Conservation (phyloP, 2,329 filamentous ascomycete species). For the Neopestalotiopsis clavispora region DNA sequence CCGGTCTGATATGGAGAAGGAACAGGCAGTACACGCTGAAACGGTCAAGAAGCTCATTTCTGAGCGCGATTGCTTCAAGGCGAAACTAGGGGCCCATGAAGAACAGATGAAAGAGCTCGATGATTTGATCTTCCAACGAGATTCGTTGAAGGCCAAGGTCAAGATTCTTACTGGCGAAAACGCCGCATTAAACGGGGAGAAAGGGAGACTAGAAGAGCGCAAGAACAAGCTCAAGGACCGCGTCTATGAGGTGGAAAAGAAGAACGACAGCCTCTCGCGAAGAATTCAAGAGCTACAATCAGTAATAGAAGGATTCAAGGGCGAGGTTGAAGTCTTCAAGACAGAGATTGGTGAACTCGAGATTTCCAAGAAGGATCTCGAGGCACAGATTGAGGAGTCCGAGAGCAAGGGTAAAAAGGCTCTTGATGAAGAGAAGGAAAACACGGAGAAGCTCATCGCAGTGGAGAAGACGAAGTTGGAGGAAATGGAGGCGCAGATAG, state of each 20-base stretch:
- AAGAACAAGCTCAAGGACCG: conserved; percentile 33
- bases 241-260: conserved; percentile 30
- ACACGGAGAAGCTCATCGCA: conserved; percentile 17
- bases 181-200: conserved; percentile 23
- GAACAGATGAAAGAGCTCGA: conserved; percentile 24
- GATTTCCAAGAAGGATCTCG: conserved; percentile 18
- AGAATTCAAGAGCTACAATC: conserved; percentile 13
- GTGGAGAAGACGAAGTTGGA: conserved; percentile 21
- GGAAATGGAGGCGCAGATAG: conserved; percentile 22
- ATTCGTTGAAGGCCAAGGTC: conserved; percentile 27
- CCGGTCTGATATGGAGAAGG: conserved; percentile 21
- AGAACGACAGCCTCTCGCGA: conserved; percentile 30
- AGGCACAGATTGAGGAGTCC: background rate
- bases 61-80: conserved; percentile 30
- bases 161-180: conserved; percentile 18
- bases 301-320: conserved; percentile 34
- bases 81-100: conserved; percentile 24
- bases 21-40: conserved; percentile 26
- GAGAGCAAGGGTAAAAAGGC: conserved; percentile 25
- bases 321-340: conserved; percentile 32
- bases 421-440: conserved; percentile 17
- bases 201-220: conserved; percentile 32
- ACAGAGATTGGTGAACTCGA: conserved; percentile 31
- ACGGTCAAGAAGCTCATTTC: conserved; percentile 24
- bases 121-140: conserved; percentile 28